Evolutionary conservation across 108 stramenopile species (phyloP).

Genomic region (Discostella pseudostelligera): DNA sequence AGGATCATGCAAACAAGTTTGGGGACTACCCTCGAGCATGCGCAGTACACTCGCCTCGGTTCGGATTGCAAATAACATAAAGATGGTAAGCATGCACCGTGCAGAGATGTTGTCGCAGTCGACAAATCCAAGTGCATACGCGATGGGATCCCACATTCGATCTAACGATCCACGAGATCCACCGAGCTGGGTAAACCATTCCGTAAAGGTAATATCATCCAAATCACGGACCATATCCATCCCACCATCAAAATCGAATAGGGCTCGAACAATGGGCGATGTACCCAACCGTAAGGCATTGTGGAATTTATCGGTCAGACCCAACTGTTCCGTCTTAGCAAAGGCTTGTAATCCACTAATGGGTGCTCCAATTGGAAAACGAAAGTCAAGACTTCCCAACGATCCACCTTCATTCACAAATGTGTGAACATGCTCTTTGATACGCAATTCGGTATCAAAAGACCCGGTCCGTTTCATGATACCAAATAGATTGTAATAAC

Average conservation of each 20-base stretch:
- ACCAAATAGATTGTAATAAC: constrained; percentile 98
- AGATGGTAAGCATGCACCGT: constrained; percentile 96
- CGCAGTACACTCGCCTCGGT: constrained; percentile 95
- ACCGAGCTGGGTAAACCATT: constrained; percentile 93
- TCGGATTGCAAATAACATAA: constrained; percentile 94
- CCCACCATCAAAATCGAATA: constrained; percentile 94
- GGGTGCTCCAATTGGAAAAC: constrained; percentile 95
- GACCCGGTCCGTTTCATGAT: constrained; percentile 94
- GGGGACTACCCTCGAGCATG: constrained; percentile 94
- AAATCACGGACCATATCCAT: constrained; percentile 95
- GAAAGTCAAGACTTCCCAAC: constrained; percentile 87
- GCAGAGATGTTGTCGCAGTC: constrained; percentile 96
- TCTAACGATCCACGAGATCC: constrained; percentile 88
- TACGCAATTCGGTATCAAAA: constrained; percentile 84
- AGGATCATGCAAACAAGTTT: constrained; percentile 93
- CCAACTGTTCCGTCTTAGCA: constrained; percentile 87
- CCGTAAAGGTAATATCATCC: constrained; percentile 96
- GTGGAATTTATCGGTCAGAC: constrained; percentile 85
- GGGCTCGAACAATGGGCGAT: constrained; percentile 92
- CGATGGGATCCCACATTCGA: constrained; percentile 97
- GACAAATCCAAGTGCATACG: constrained; percentile 95
- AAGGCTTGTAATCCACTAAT: constrained; percentile 91
- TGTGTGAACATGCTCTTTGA: constrained; percentile 94
- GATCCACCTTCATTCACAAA: constrained; percentile 93
- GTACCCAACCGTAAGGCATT: constrained; percentile 91